Evolutionary conservation across 192 early-diverging fungal species (phyloP).

Genomic region (Coemansia sp.): DNA sequence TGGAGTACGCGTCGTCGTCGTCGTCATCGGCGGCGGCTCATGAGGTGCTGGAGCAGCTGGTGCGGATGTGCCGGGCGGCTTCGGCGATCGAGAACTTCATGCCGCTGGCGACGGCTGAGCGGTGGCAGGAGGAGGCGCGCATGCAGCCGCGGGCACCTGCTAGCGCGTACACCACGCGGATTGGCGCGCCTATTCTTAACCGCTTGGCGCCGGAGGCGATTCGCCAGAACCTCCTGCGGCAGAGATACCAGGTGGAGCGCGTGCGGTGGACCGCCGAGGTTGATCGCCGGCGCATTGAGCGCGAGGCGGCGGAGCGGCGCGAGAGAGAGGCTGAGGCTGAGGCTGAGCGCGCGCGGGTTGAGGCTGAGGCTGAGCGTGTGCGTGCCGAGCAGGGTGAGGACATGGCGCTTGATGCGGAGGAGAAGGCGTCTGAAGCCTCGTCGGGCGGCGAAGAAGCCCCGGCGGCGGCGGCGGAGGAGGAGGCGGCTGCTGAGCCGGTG

Average conservation of each 20-base stretch:
- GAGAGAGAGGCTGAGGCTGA: slow-evolving; percentile 58
- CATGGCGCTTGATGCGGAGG: slow-evolving; percentile 7
- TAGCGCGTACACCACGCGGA: slow-evolving; percentile 59
- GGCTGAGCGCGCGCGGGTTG: slow-evolving; percentile 13
- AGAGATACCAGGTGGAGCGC: slow-evolving; percentile 45
- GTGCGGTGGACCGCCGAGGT: slow-evolving; percentile 32
- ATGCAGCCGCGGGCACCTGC: slow-evolving; percentile 72
- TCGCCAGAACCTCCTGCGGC: slow-evolving; percentile 53
- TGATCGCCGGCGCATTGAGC: slow-evolving; percentile 46
- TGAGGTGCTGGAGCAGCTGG: slow-evolving; percentile 29
- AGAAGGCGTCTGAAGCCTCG: not conserved
- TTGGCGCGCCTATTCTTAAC: slow-evolving; percentile 68
- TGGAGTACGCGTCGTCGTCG: not conserved
- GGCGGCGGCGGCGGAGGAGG: not conserved
- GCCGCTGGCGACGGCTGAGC: slow-evolving; percentile 68
- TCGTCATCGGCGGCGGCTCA: slow-evolving; percentile 8
- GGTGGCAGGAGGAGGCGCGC: slow-evolving; percentile 86
- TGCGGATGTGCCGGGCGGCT: slow-evolving; percentile 29
- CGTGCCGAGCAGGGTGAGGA: not conserved
- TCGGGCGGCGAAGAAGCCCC: not conserved
- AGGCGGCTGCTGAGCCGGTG: slow-evolving; percentile 15
- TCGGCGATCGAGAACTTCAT: slow-evolving; percentile 68
- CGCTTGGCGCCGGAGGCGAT: slow-evolving; percentile 73
- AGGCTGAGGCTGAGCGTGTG: slow-evolving; percentile 5
- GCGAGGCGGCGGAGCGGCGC: slow-evolving; percentile 51